Evolutionary conservation across 352 stramenopile species (phyloP).

Genomic region (Salisapilia sapeloensis): DNA sequence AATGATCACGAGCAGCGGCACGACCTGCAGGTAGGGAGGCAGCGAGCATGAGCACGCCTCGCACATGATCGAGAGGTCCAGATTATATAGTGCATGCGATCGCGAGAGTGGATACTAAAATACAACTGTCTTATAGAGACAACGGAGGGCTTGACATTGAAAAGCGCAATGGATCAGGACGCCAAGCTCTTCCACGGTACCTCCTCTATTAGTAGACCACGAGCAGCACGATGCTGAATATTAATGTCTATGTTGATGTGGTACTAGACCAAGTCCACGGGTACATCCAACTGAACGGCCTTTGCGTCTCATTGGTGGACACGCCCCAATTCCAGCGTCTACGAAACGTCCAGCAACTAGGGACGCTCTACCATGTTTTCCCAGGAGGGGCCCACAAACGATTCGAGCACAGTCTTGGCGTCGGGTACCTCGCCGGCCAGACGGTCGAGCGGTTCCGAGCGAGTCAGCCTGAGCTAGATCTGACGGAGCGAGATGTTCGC

Average conservation of each 20-base stretch:
- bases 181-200: conserved; percentile 1
- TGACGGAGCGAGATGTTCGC: conserved; percentile 73
- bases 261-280: conserved; percentile 71
- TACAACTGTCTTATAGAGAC: too few species aligned
- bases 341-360: conserved; percentile 89
- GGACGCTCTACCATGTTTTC: conserved; percentile 79
- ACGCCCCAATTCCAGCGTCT: conserved; percentile 90
- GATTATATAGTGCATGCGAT: too few species aligned
- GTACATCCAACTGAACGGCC: conserved; percentile 57
- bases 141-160: too few species aligned
- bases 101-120: too few species aligned
- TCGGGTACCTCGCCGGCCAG: conserved; percentile 86
- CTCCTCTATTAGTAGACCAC: not conserved
- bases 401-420: conserved; percentile 94
- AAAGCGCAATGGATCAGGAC: not conserved
- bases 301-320: conserved; percentile 81
- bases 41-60: too few species aligned
- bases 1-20: conserved; percentile 25
- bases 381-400: conserved; percentile 82
- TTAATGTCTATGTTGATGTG: not conserved
- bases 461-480: conserved; percentile 78
- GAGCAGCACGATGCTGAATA: not conserved
- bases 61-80: too few species aligned
- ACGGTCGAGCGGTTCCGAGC: conserved; percentile 70
- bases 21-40: conserved; percentile 29